phyloP scores from a whole-genome alignment of 345 rosid species.

The Lepidium didymum region DNA sequence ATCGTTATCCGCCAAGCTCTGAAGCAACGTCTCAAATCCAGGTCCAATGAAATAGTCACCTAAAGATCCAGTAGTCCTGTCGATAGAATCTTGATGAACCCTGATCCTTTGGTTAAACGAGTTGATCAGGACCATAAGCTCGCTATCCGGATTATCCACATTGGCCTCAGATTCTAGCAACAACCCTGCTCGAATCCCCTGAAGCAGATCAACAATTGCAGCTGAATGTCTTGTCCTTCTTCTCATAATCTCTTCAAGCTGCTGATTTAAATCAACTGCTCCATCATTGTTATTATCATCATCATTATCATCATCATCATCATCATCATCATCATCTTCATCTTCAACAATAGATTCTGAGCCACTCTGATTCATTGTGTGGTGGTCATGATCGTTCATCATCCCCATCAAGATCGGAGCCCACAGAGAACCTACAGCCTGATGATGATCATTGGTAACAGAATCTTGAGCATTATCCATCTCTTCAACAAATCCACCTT shows the following conservation, averaged over 20 bases:
- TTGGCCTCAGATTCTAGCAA: constrained; percentile 42
- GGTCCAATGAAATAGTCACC: constrained; percentile 85
- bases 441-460: constrained; percentile 22
- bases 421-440: constrained; percentile 43
- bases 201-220: constrained; percentile 54
- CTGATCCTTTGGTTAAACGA: constrained; percentile 43
- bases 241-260: constrained; percentile 46
- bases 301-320: constrained; percentile 30
- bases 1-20: constrained; percentile 74
- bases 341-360: constrained; percentile 4
- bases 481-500: constrained; percentile 51
- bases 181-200: constrained; percentile 60
- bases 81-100: constrained; percentile 52
- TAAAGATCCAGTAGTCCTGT: constrained; percentile 37
- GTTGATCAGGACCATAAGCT: constrained; percentile 42
- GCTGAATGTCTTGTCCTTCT: constrained; percentile 58
- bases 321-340: constrained; percentile 28
- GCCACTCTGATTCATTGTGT: constrained; percentile 33
- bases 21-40: constrained; percentile 64
- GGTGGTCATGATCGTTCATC: constrained; percentile 47
- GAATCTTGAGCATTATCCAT: constrained; percentile 25
- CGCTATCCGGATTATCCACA: constrained; percentile 34
- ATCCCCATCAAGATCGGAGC: constrained; percentile 71
- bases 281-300: constrained; percentile 31
- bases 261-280: constrained; percentile 41